These are phyloP conservation scores for Diplodia corticola DNA, from an alignment of 2,329 filamentous ascomycete species.

Conservation along the genomic window DNA sequence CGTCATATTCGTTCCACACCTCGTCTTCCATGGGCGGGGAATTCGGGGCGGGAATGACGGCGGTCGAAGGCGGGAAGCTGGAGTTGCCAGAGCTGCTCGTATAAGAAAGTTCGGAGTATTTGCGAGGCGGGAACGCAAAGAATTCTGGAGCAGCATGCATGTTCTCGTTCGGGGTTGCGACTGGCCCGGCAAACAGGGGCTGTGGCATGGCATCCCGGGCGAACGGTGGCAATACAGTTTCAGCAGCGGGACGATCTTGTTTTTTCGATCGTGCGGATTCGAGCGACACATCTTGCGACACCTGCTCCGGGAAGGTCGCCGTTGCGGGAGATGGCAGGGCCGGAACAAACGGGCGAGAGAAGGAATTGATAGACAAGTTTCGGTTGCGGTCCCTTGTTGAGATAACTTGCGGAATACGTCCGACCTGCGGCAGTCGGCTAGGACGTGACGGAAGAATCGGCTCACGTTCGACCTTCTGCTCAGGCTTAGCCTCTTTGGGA, in stretches of 20 bases:
- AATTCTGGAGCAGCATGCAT: constrained; percentile 58
- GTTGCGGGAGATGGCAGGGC: constrained; percentile 43
- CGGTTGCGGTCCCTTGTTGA: constrained; percentile 64
- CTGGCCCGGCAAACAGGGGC: constrained; percentile 3
- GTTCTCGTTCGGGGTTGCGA: constrained; percentile 20
- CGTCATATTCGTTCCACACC: constrained; percentile 92
- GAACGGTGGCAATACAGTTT: not conserved
- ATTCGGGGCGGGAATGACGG: constrained; percentile 62
- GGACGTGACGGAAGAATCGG: constrained; percentile 40
- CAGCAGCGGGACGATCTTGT: not conserved
- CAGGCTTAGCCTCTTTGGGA: not conserved
- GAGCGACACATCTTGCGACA: not conserved
- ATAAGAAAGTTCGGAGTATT: constrained; percentile 67
- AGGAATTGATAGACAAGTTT: constrained; percentile 72
- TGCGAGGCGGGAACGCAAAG: constrained; percentile 70
- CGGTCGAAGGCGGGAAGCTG: constrained; percentile 63
- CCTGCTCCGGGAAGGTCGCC: constrained; percentile 23
- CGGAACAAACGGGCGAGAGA: constrained; percentile 74
- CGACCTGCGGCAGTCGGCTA: constrained; percentile 75
- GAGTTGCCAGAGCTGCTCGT: constrained; percentile 66
- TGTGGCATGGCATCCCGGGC: constrained; percentile 2
- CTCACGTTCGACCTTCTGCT: not conserved
- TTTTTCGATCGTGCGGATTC: not conserved
- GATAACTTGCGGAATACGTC: constrained; percentile 80
- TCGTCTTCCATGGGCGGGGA: constrained; percentile 76